Evolutionary conservation across 2,329 filamentous ascomycete species (phyloP).

Genomic region (Monosporascus sp.): DNA sequence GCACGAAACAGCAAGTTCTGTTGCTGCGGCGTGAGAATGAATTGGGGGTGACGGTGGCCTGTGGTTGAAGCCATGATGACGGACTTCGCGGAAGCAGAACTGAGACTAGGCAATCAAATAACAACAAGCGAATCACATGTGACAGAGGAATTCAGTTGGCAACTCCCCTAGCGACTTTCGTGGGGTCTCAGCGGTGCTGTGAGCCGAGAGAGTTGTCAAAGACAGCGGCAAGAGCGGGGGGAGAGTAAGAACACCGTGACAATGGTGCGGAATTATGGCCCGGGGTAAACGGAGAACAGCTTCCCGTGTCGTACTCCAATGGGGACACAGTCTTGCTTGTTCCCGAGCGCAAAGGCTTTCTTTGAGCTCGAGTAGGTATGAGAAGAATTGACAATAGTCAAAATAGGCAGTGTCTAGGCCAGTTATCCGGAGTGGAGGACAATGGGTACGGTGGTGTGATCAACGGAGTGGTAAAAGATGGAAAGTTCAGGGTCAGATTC

Average conservation of each 20-base stretch:
- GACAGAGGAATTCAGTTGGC: neutral
- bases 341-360: no score
- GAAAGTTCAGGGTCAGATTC: neutral
- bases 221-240: neutral
- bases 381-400: no score
- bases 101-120: conserved; percentile 1
- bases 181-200: neutral
- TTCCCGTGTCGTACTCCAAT: no score
- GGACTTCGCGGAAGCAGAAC: conserved; percentile 4
- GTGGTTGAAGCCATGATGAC: conserved; percentile 46
- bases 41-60: conserved; percentile 42
- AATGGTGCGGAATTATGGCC: neutral
- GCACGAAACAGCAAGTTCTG: conserved; percentile 71
- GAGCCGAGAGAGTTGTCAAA: neutral
- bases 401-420: no score
- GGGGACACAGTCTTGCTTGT: no score
- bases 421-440: no score
- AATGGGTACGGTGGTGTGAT: no score
- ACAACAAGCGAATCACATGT: neutral
- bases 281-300: no score
- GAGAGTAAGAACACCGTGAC: neutral
- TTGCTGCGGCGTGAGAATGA: conserved; percentile 70
- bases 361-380: no score
- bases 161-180: neutral
- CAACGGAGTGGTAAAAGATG: no score